These are phyloP conservation scores for Nigrospora oryzae DNA, from an alignment of 2,329 filamentous ascomycete species.

Conservation along the genomic window DNA sequence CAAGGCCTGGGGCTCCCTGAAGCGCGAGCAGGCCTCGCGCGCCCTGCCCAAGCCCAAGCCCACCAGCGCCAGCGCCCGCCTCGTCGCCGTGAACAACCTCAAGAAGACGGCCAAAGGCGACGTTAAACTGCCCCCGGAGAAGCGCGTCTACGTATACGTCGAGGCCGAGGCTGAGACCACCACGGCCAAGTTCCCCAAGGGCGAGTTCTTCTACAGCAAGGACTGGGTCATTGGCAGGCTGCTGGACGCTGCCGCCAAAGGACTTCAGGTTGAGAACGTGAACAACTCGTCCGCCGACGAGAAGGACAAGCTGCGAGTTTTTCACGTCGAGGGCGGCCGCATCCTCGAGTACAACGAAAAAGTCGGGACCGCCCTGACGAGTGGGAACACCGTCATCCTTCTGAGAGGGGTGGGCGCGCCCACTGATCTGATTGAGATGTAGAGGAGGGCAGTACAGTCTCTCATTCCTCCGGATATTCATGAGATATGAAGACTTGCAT, in stretches of 20 bases:
- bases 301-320: slow-evolving; percentile 74
- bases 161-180: slow-evolving; percentile 86
- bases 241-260: slow-evolving; percentile 68
- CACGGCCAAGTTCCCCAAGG: slow-evolving; percentile 72
- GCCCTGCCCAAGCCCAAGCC: slow-evolving; percentile 56
- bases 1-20: slow-evolving; percentile 70
- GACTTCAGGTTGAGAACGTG: slow-evolving; percentile 71
- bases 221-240: slow-evolving; percentile 88
- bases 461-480: background rate
- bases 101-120: slow-evolving; percentile 91
- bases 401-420: slow-evolving; percentile 78
- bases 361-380: slow-evolving; percentile 63
- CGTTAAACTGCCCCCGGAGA: slow-evolving; percentile 68
- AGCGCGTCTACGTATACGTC: slow-evolving; percentile 83
- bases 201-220: slow-evolving; percentile 70
- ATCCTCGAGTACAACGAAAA: slow-evolving; percentile 84
- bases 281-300: slow-evolving; percentile 73
- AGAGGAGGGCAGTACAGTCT: slow-evolving; percentile 2
- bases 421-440: slow-evolving; percentile 59
- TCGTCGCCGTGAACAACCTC: slow-evolving; percentile 65
- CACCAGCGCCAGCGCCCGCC: slow-evolving; percentile 51
- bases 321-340: slow-evolving; percentile 85
- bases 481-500: slow-evolving; percentile 8
- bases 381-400: slow-evolving; percentile 84
- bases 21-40: slow-evolving; percentile 53